A percentile compares a stretch with the other conserved stretches of the same genome.
phyloP scores from a whole-genome alignment of 2,329 filamentous ascomycete species.

The Cladosporium sp. region DNA sequence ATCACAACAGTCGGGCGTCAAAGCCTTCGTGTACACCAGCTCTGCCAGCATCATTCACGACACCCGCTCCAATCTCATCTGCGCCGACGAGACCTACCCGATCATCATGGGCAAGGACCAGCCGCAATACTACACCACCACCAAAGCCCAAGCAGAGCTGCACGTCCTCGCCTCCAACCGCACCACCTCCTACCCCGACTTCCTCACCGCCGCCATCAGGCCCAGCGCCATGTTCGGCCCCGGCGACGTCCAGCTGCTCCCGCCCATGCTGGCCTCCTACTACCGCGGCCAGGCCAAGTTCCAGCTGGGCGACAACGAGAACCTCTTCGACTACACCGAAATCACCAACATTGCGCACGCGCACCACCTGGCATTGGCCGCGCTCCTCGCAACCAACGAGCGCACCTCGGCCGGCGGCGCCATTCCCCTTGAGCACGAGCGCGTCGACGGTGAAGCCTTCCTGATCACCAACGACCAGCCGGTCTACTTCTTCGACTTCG shows the following conservation, averaged over 20 bases:
- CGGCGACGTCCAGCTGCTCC: constrained; percentile 49
- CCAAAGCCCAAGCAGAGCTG: constrained; percentile 52
- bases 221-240: constrained; percentile 55
- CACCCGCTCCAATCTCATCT: constrained; percentile 46
- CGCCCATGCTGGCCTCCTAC: constrained; percentile 47
- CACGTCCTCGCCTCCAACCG: constrained; percentile 53
- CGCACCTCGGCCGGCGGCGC: constrained; percentile 32
- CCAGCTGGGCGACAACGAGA: constrained; percentile 53
- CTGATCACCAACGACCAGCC: constrained; percentile 54
- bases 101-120: constrained; percentile 47
- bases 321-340: constrained; percentile 57
- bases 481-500: constrained; percentile 54
- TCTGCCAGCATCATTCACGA: constrained; percentile 52
- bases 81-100: constrained; percentile 52
- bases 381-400: constrained; percentile 48
- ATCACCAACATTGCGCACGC: constrained; percentile 54
- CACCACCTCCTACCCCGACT: constrained; percentile 39
- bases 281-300: constrained; percentile 51
- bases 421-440: constrained; percentile 48
- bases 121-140: constrained; percentile 53
- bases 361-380: constrained; percentile 52
- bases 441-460: constrained; percentile 53
- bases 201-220: constrained; percentile 52
- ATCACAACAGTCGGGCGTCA: constrained; percentile 50
- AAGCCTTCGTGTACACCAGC: constrained; percentile 56